A percentile compares a stretch with the other conserved stretches of the same genome.
These are phyloP conservation scores for Adansonia digitata DNA, from an alignment of 345 rosid species.

Conservation along the genomic window DNA sequence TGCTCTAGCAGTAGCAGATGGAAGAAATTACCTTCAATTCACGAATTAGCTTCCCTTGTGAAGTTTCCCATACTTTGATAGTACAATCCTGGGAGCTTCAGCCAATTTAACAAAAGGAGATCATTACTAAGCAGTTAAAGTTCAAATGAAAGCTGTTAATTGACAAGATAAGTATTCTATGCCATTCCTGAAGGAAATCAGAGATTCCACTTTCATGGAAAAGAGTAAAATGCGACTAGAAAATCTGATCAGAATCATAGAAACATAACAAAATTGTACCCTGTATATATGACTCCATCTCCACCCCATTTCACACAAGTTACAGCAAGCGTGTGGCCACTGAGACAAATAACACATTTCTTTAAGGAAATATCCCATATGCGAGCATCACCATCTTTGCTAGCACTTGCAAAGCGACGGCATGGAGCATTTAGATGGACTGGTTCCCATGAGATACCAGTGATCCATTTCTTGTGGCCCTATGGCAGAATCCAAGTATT, in stretches of 20 bases:
- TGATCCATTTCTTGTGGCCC: constrained; percentile 99
- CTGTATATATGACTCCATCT: constrained; percentile 84
- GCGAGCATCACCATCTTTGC: constrained; percentile 99
- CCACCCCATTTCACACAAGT: constrained; percentile 99
- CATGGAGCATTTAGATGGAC: constrained; percentile 87
- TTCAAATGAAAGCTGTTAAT: background rate
- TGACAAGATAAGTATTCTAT: background rate
- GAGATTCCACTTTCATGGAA: background rate
- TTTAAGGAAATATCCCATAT: constrained; percentile 79
- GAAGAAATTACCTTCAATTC: constrained; percentile 67
- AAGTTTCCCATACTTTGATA: constrained; percentile 95
- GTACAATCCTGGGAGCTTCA: constrained; percentile 92
- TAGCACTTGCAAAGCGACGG: constrained; percentile 87
- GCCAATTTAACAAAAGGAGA: constrained; percentile 16
- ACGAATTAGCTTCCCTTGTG: constrained; percentile 93
- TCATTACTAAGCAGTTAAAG: constrained; percentile 1
- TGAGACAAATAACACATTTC: constrained; percentile 69
- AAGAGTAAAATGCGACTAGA: background rate
- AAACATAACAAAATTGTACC: constrained; percentile 37
- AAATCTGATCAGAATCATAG: constrained; percentile 5
- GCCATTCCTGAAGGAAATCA: background rate
- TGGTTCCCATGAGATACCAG: constrained; percentile 98
- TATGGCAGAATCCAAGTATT: constrained; percentile 26
- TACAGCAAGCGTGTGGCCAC: constrained; percentile 88
- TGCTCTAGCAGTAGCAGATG: constrained; percentile 8